Conservation (phyloP, 768 basidiomycete species). For the Suillus variegatus region DNA sequence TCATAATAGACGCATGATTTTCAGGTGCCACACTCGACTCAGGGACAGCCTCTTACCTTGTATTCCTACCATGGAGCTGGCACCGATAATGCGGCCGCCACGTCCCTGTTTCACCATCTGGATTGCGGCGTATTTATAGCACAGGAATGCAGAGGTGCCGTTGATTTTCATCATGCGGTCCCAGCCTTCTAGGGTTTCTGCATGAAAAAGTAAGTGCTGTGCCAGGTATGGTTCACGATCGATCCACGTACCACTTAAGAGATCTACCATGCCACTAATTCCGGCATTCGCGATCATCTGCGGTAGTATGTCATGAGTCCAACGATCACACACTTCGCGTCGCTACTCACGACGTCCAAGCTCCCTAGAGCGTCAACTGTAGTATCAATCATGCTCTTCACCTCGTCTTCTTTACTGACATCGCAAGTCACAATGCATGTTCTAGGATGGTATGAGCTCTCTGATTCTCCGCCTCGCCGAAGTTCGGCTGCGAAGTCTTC, state of each 20-base stretch:
- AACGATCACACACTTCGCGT: neutral
- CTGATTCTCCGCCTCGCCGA: constrained; percentile 23
- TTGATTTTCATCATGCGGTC: constrained; percentile 34
- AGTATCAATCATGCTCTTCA: constrained; percentile 39
- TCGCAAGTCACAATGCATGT: constrained; percentile 36
- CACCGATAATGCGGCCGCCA: constrained; percentile 42
- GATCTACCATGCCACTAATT: constrained; percentile 14
- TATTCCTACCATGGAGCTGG: constrained; percentile 32
- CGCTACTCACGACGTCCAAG: constrained; percentile 45
- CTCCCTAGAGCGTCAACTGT: constrained; percentile 37
- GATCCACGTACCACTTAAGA: neutral
- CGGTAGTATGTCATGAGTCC: neutral
- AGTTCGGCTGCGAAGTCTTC: constrained; percentile 31
- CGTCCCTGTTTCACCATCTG: constrained; percentile 42
- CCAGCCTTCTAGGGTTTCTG: constrained; percentile 20
- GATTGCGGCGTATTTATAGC: constrained; percentile 40
- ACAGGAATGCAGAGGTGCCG: constrained; percentile 35
- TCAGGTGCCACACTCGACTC: neutral
- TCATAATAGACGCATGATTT: neutral
- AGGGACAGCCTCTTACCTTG: constrained; percentile 17
- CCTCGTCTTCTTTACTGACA: constrained; percentile 43
- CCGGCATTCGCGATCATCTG: constrained; percentile 33
- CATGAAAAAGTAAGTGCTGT: neutral
- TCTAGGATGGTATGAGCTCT: constrained; percentile 7
- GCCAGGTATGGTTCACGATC: neutral